Percentiles rank a stretch among this genome's conserved stretches.
phyloP scores from a whole-genome alignment of 1,284 basidiomycete species.

The Boletellus deceptivus region DNA sequence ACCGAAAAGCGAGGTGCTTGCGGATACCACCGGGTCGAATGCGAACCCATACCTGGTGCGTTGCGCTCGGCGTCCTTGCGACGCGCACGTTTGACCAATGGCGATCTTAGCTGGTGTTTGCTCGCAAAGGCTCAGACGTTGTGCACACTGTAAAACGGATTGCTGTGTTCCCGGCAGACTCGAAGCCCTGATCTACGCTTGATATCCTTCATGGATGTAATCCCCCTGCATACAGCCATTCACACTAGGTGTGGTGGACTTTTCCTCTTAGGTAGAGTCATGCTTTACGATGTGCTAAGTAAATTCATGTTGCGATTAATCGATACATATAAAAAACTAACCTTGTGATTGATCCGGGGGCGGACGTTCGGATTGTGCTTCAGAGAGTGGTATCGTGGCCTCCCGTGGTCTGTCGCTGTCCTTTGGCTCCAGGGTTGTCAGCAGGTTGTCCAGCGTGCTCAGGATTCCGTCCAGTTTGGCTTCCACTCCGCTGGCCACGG shows the following conservation, averaged over 20 bases:
- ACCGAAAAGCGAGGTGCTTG: constrained; percentile 72
- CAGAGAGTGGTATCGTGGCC: not conserved
- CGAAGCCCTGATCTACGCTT: constrained; percentile 22
- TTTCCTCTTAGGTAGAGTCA: constrained; percentile 12
- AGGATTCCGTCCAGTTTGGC: constrained; percentile 55
- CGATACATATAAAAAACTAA: constrained; percentile 3
- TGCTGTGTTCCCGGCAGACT: constrained; percentile 23
- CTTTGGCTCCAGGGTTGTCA: constrained; percentile 43
- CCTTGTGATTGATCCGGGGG: constrained; percentile 12
- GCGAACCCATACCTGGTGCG: constrained; percentile 82
- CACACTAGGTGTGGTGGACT: constrained; percentile 5
- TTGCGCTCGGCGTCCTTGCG: constrained; percentile 9
- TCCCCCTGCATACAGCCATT: constrained; percentile 13
- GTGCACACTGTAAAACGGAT: constrained; percentile 77
- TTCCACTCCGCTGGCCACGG: constrained; percentile 57
- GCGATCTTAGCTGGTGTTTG: constrained; percentile 67
- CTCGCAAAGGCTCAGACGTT: constrained; percentile 68
- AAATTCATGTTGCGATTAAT: not conserved
- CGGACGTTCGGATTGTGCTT: not conserved
- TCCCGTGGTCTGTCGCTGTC: constrained; percentile 2
- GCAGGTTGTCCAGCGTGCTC: constrained; percentile 51
- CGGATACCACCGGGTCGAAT: constrained; percentile 76
- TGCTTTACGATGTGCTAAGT: constrained; percentile 16
- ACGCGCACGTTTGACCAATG: constrained; percentile 4
- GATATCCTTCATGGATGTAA: constrained; percentile 28